Evolutionary conservation across 148 eudicot species (phyloP), one percentile per base, ranked within the genome.

Genomic region (Euryodendron excelsum): DNA sequence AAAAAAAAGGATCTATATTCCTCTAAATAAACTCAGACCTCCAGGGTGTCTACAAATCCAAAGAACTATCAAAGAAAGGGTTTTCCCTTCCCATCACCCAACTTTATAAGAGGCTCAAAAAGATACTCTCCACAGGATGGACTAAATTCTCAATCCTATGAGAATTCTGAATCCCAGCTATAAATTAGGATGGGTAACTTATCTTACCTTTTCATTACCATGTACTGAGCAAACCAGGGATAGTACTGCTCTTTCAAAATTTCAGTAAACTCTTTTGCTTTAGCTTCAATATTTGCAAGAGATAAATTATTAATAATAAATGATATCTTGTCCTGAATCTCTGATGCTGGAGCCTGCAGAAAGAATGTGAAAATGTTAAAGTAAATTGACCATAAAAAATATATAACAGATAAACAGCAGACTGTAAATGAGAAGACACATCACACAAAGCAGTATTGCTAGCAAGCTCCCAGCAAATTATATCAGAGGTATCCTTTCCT

Each of bases 161-260:
- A 15, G 50, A 69, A 69, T 27, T 70, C 41, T 72, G 17, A 62
- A 62, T 28, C 7, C 69, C 44, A 65, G 4, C 41, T 65, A 65
- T 11, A 62, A 2, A 33, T 39, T 2, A 69, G 30, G 7, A 44
- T 21, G 30, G 2, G 36, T 5, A 74, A 12, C 72, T 67, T 73
- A 31, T 52, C 50, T 48, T 33, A 69, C 99, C 99, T 93, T 87
- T 93, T 93, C 94, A 95, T 93, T 77, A 95, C 97, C 93, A 95
- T 86, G 87, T 95, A 93, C 82, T 93, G 99, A 1, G 99, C 97
- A 89, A 95, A 95, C 99, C 99, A 95, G 34, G 96, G 92, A 87
- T 83, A 89, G 85, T 84, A 89, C 71, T 89, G 90, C 86, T 91
- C 94, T 70, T 82, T 91, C 79, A 95, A 84, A 72, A 91, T 79